Percentiles rank a stretch among this genome's conserved stretches.
These are phyloP conservation scores for Sclerotinia minor DNA, from an alignment of 2,329 filamentous ascomycete genomes.

Conservation along the genomic window DNA sequence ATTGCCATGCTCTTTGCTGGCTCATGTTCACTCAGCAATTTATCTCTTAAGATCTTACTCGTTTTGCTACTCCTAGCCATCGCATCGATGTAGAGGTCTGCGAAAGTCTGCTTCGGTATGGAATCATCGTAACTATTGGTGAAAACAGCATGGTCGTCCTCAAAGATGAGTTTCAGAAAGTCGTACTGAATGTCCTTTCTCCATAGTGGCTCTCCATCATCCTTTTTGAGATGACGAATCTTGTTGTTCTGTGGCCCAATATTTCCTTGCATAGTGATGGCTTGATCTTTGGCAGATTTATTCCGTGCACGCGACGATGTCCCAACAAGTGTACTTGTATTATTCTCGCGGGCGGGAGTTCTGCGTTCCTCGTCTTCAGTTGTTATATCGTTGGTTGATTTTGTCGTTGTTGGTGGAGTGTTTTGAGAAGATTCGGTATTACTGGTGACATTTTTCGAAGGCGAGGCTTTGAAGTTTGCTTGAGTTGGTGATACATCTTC, in stretches of 20 bases:
- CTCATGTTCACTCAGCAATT: conserved; percentile 85
- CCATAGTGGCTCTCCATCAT: conserved; percentile 85
- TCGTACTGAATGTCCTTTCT: conserved; percentile 86
- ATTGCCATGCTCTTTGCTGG: conserved; percentile 98
- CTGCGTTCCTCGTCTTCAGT: conserved; percentile 40
- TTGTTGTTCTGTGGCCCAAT: conserved; percentile 48
- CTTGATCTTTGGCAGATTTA: conserved; percentile 31
- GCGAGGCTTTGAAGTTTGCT: conserved; percentile 23
- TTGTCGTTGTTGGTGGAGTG: conserved; percentile 31
- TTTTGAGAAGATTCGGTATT: conserved; percentile 34
- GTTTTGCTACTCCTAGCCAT: conserved; percentile 99
- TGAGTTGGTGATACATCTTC: conserved; percentile 23
- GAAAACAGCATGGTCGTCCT: conserved; percentile 74
- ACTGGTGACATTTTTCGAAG: conserved; percentile 37
- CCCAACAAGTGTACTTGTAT: conserved; percentile 29
- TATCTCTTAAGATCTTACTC: conserved; percentile 96
- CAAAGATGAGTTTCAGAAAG: conserved; percentile 78
- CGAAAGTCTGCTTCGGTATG: conserved; percentile 73
- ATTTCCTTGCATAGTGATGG: conserved; percentile 34
- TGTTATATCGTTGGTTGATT: conserved; percentile 33
- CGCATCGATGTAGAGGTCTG: conserved; percentile 95
- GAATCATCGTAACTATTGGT: conserved; percentile 74
- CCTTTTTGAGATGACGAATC: conserved; percentile 83
- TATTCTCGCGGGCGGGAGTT: conserved; percentile 33
- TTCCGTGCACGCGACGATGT: conserved; percentile 30